Conservation (phyloP, 805 yeast species). For the Metschnikowia gruessii region DNA sequence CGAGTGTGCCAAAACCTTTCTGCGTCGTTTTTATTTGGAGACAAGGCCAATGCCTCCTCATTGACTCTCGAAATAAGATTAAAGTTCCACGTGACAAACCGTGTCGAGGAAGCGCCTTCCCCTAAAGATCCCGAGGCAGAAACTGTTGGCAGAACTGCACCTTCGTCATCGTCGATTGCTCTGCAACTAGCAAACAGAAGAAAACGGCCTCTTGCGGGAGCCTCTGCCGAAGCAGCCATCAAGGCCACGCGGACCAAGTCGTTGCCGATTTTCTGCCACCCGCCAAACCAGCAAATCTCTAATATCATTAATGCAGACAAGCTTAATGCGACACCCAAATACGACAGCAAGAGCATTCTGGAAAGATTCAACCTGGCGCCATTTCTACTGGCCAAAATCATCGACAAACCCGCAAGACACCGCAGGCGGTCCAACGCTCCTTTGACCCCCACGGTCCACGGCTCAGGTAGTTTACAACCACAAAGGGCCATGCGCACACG, state of each 20-base stretch:
- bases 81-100: conserved; percentile 43
- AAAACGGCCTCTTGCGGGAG: conserved; percentile 11
- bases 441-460: conserved; percentile 17
- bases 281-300: conserved; percentile 38
- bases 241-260: conserved; percentile 46
- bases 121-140: conserved; percentile 11
- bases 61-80: conserved; percentile 58
- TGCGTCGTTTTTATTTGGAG: conserved; percentile 38
- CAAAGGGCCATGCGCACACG: conserved; percentile 42
- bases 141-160: background rate
- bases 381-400: conserved; percentile 39
- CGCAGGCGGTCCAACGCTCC: conserved; percentile 23
- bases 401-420: conserved; percentile 33
- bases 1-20: conserved; percentile 59
- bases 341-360: conserved; percentile 40
- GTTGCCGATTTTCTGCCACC: conserved; percentile 39
- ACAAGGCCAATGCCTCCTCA: conserved; percentile 34
- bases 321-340: conserved; percentile 35
- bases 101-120: conserved; percentile 8
- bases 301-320: conserved; percentile 43
- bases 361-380: conserved; percentile 47
- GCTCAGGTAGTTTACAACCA: conserved; percentile 22
- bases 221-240: conserved; percentile 23
- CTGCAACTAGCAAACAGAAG: conserved; percentile 8
- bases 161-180: conserved; percentile 3